These are phyloP conservation scores for Macroventuria anomochaeta DNA, from an alignment of 2,329 filamentous ascomycete genomes.

Conservation along the genomic window DNA sequence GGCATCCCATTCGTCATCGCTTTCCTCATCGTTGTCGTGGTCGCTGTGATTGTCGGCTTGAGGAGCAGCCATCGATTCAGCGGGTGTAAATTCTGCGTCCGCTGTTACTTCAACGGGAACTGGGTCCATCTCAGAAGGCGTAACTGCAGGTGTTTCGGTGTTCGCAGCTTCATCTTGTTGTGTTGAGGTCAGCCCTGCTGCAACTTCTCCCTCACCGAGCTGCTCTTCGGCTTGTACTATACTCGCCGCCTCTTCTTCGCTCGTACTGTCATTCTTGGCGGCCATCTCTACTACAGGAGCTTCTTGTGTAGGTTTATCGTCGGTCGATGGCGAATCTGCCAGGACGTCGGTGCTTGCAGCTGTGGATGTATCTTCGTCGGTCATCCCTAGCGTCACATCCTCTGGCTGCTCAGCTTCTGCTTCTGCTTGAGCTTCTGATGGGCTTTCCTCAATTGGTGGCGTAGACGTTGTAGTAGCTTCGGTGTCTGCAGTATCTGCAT, in stretches of 20 bases:
- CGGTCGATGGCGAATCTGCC: neutral
- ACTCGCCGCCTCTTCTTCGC: neutral
- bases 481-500: neutral
- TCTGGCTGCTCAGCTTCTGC: neutral
- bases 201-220: neutral
- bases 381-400: neutral
- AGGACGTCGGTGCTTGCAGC: neutral
- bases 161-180: neutral
- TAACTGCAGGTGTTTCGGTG: neutral
- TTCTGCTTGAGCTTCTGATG: neutral
- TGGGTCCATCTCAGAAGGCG: neutral
- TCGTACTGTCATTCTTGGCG: neutral
- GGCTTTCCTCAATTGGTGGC: neutral
- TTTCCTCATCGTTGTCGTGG: conserved; percentile 68
- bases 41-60: neutral
- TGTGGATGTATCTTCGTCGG: neutral
- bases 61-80: neutral
- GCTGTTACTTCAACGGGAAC: neutral
- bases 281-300: neutral
- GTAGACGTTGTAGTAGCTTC: neutral
- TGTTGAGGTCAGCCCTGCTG: neutral
- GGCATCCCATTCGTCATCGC: conserved; percentile 67
- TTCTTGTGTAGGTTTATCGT: neutral
- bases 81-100: neutral
- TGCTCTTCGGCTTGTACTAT: neutral